Evolutionary conservation across 768 basidiomycete genomes (phyloP).

Genomic region (Russula foetens): DNA sequence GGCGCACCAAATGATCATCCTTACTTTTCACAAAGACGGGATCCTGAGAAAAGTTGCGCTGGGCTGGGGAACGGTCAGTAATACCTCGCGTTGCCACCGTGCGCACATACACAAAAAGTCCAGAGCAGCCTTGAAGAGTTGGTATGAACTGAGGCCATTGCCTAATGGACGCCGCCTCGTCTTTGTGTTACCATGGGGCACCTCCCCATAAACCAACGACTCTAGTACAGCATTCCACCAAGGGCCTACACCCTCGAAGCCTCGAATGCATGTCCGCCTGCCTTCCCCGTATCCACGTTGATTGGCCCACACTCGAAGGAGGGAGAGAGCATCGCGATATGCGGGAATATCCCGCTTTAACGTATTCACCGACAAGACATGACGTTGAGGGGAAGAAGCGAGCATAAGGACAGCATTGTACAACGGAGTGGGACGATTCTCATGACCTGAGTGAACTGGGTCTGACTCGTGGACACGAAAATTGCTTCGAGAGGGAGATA

Average conservation of each 20-base stretch:
- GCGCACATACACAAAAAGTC: conserved; percentile 69
- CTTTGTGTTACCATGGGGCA: conserved; percentile 26
- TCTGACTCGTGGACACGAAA: conserved; percentile 35
- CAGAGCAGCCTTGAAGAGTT: conserved; percentile 76
- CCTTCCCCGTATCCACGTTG: conserved; percentile 73
- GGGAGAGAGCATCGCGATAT: conserved; percentile 64
- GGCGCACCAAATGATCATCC: conserved; percentile 46
- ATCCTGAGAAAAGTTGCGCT: conserved; percentile 54
- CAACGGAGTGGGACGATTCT: conserved; percentile 52
- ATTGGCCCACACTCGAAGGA: conserved; percentile 86
- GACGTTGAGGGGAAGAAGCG: conserved; percentile 37
- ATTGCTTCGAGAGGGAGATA: conserved; percentile 73
- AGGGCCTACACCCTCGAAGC: conserved; percentile 59
- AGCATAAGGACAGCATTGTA: conserved; percentile 74
- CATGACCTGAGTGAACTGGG: conserved; percentile 21
- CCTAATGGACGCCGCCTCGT: conserved; percentile 54
- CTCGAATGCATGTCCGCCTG: conserved; percentile 46
- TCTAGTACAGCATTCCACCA: conserved; percentile 65
- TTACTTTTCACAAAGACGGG: conserved; percentile 51
- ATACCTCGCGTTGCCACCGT: neutral
- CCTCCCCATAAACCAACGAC: conserved; percentile 60
- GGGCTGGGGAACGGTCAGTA: conserved; percentile 37
- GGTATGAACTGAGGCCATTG: conserved; percentile 81
- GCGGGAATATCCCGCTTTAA: conserved; percentile 44
- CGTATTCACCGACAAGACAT: conserved; percentile 38